Conservation (phyloP, 139 green algal species). For the Penium margaritaceum region DNA sequence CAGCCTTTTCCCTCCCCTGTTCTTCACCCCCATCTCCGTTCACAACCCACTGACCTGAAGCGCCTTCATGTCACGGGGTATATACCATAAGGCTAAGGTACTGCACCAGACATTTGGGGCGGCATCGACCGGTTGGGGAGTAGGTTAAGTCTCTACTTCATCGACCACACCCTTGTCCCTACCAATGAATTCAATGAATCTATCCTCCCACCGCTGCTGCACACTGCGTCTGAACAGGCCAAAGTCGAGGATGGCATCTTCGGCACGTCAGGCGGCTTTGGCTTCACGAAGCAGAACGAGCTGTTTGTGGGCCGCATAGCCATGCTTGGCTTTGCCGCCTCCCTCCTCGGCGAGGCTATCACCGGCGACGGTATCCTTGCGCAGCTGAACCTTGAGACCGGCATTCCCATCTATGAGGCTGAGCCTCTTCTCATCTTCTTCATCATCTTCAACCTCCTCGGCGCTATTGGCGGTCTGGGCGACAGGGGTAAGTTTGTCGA, state of each 20-base stretch:
- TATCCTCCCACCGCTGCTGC: no score
- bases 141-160: no score
- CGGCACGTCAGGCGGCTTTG: constrained; percentile 47
- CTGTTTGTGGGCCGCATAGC: constrained; percentile 71
- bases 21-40: no score
- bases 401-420: constrained; percentile 60
- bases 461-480: constrained; percentile 35
- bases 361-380: constrained; percentile 67
- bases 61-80: no score
- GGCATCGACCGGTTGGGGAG: no score
- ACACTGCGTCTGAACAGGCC: no score
- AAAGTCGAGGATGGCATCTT: constrained; percentile 21
- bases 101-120: no score
- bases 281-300: constrained; percentile 68
- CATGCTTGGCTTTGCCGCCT: constrained; percentile 70
- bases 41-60: no score
- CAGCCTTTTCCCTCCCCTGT: no score
- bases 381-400: constrained; percentile 62
- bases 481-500: constrained; percentile 29
- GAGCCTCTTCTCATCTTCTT: constrained; percentile 63
- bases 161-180: no score
- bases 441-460: constrained; percentile 42
- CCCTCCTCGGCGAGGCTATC: constrained; percentile 63
- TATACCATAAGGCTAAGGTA: no score
- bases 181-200: no score